Percentiles rank a stretch among this genome's conserved stretches.
Conservation (phyloP, 768 basidiomycete genomes). For the Tylopilus subfusipes region DNA sequence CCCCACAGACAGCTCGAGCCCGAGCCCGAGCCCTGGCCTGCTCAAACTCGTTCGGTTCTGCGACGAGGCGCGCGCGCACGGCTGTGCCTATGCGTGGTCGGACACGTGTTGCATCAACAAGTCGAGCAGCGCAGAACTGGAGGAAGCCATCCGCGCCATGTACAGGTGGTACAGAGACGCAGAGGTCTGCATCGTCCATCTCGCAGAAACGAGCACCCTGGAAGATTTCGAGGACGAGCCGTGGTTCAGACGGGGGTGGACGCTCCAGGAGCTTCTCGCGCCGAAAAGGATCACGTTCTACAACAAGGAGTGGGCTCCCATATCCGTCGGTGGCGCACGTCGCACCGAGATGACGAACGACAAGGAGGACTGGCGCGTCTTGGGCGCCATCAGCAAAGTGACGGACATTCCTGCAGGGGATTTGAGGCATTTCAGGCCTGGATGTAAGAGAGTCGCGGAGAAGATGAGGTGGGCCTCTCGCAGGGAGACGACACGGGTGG, state of each 20-base stretch:
- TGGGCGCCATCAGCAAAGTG: conserved; percentile 2
- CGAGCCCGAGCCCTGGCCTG: conserved; percentile 1
- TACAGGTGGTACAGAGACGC: conserved; percentile 9
- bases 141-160: conserved; percentile 11
- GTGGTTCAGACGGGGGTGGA: conserved; percentile 14
- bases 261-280: conserved; percentile 11
- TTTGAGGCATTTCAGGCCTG: conserved; percentile 6
- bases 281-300: conserved; percentile 5
- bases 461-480: conserved; percentile 16
- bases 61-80: conserved; percentile 6
- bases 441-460: conserved; percentile 7
- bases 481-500: conserved; percentile 9
- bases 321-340: neutral
- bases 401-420: conserved; percentile 2
- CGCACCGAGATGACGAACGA: neutral
- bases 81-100: conserved; percentile 12
- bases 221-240: conserved; percentile 8
- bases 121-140: conserved; percentile 13
- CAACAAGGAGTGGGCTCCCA: neutral
- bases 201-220: neutral
- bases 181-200: conserved; percentile 8
- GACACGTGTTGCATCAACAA: conserved; percentile 16
- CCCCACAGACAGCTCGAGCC: neutral
- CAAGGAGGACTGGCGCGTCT: conserved; percentile 6
- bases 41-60: conserved; percentile 5